Base-by-base conservation (phyloP, 306 rosid species). In the Lathyrus aphaca region DNA sequence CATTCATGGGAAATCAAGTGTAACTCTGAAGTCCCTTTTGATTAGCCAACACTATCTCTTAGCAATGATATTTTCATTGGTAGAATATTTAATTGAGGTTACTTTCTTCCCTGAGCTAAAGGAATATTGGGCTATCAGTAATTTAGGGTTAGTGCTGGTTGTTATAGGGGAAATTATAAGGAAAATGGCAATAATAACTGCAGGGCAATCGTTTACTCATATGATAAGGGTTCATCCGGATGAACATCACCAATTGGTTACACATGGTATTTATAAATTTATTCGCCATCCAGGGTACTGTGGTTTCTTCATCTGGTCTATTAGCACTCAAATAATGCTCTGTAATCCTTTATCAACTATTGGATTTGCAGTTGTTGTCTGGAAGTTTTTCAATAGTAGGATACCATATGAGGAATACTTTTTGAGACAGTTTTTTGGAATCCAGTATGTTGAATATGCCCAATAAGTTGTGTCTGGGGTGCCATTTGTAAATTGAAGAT, bases 241-340 rank as follows among this genome's bases (percentile, higher is more conserved):
- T 3, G 96, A 88, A 45, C 74, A 54, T 57, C 98, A 92, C 82
- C 68, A 67, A 10, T 50, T 92, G 79, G 48, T 90, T 56, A 89
- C 93, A n/a, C 74, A 82, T 69, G 98, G 98, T 74, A 60, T 92
- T 59, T 92, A 89, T 71, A 63, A 86, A 43, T 74, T 67, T 62
- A 30, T 88, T 7, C 96, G 96, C 32, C 98, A 92, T 86, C 98
- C 98, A 0, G 84, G 98, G 19, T 92, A 92, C 77, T 76, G 79
- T 16, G 96, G 98, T 56, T 92, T 92, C 82, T 48, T 92, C 62
- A 51, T 92, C 55, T 92, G 98, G 98, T 84, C 97, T 4, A 82
- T 93, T 61, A 94, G 94, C 25, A 88, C 98, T 45, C 98, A 93
- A 81, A 74, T 88, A 75, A 93, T 93, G 98, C 91, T 93, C 8